These are phyloP conservation scores for Stentor coeruleus DNA, from an alignment of 73 alveolate genomes.

Conservation along the genomic window DNA sequence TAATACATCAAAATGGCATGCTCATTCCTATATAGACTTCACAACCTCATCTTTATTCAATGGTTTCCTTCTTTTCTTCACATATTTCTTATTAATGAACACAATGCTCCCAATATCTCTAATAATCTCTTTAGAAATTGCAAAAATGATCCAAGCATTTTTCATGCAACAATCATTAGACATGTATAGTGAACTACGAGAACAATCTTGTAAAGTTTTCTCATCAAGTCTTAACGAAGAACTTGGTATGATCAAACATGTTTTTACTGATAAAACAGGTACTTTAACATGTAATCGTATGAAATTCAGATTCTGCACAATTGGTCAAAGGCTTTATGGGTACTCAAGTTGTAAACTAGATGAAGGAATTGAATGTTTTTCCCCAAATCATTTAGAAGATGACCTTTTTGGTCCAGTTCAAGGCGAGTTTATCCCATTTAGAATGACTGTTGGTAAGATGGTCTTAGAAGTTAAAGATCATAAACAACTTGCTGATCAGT, in stretches of 20 bases:
- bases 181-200: conserved; percentile 70
- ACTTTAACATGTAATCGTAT: conserved; percentile 69
- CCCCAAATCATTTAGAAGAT: conserved; percentile 69
- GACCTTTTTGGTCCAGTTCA: conserved; percentile 65
- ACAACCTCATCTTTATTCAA: conserved; percentile 27
- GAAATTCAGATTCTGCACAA: conserved; percentile 55
- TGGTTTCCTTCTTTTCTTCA: conserved; percentile 75
- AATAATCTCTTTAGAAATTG: conserved; percentile 88
- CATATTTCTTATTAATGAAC: conserved; percentile 89
- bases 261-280: conserved; percentile 72
- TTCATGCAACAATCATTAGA: conserved; percentile 73
- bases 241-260: conserved; percentile 57
- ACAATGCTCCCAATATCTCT: conserved; percentile 97
- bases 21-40: conserved; percentile 24
- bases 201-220: conserved; percentile 53
- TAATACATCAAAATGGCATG: conserved; percentile 27
- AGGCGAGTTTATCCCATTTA: conserved; percentile 31
- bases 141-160: conserved; percentile 81
- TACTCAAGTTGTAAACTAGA: conserved; percentile 31
- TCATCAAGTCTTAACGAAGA: conserved; percentile 64
- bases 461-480: not conserved
- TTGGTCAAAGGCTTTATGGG: conserved; percentile 48
- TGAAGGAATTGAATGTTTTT: conserved; percentile 42
- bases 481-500: conserved; percentile 30
- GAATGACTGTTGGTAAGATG: not conserved